phyloP scores from a whole-genome alignment of 306 rosid genomes.

The Prunus fruticosa region DNA sequence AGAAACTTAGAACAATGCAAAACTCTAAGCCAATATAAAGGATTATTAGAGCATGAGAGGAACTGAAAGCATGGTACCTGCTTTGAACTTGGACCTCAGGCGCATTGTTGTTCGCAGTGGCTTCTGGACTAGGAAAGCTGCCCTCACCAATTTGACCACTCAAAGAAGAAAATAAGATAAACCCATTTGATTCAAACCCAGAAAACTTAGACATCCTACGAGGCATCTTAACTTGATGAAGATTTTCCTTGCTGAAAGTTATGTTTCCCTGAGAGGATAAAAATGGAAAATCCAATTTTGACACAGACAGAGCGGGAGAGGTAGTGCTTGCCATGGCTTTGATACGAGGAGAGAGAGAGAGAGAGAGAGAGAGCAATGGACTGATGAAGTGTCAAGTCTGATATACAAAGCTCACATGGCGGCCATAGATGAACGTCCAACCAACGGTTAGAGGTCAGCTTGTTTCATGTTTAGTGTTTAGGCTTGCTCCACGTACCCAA shows the following conservation, averaged over 20 bases:
- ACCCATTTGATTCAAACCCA: conserved; percentile 23
- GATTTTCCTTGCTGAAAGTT: conserved; percentile 11
- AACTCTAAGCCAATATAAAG: not conserved
- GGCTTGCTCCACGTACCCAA: conserved; percentile 24
- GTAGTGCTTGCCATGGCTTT: conserved; percentile 30
- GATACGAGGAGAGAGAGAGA: not conserved
- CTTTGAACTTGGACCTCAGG: conserved; percentile 49
- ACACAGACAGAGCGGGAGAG: conserved; percentile 20
- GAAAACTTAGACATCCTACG: conserved; percentile 5
- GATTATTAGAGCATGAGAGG: not conserved
- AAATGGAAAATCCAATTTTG: conserved; percentile 20
- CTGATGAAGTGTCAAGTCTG: not conserved
- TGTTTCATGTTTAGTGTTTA: conserved; percentile 19
- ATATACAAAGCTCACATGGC: not conserved
- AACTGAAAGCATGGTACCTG: conserved; percentile 39
- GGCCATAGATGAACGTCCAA: not conserved
- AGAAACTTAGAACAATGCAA: not conserved
- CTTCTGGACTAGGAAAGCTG: conserved; percentile 14
- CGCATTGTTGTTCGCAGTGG: conserved; percentile 11
- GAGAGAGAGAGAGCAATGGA: conserved; percentile 1
- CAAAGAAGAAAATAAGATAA: conserved; percentile 33
- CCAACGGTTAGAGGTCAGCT: not conserved
- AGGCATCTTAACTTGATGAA: conserved; percentile 10
- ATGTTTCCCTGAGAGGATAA: not conserved
- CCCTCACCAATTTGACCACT: conserved; percentile 28